Conservation (phyloP, 1,284 basidiomycete genomes). For the Porodaedalea pini region DNA sequence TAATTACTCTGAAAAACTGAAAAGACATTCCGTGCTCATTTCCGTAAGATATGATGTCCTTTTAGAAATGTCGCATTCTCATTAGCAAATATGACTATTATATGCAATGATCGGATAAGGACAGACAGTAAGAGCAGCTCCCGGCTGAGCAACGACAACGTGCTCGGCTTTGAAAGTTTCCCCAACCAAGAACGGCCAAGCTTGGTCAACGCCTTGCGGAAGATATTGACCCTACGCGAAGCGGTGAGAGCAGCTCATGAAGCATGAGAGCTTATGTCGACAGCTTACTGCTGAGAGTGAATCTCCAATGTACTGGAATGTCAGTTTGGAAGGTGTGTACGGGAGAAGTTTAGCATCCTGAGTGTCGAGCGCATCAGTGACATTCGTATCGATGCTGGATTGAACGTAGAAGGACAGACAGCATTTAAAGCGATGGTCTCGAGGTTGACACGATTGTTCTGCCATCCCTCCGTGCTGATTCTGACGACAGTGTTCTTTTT, state of each 20-base stretch:
- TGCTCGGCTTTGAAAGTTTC: conserved; percentile 53
- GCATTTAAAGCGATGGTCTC: conserved; percentile 44
- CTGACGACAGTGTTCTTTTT: conserved; percentile 36
- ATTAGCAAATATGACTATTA: background rate
- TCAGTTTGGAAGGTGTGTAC: conserved; percentile 43
- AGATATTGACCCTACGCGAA: conserved; percentile 47
- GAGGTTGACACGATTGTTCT: conserved; percentile 54
- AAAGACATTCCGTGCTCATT: conserved; percentile 52
- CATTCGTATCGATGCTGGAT: background rate
- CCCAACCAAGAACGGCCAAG: conserved; percentile 53
- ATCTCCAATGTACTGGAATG: conserved; percentile 58
- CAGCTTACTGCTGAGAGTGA: conserved; percentile 49
- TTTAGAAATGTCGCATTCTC: background rate
- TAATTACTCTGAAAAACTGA: conserved; percentile 43
- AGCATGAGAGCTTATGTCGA: background rate
- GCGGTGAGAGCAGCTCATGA: background rate
- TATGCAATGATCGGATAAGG: too few relatives aligned
- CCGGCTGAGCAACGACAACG: conserved; percentile 49
- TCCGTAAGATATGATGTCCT: conserved; percentile 56
- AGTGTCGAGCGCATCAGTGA: background rate
- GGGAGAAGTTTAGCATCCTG: conserved; percentile 46
- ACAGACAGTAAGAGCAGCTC: conserved; percentile 45
- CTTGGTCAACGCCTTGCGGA: conserved; percentile 51
- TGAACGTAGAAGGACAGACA: conserved; percentile 29
- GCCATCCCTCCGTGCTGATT: conserved; percentile 54